These are phyloP conservation scores for Leccinum boreale DNA, from an alignment of 768 basidiomycete genomes.

Conservation along the genomic window DNA sequence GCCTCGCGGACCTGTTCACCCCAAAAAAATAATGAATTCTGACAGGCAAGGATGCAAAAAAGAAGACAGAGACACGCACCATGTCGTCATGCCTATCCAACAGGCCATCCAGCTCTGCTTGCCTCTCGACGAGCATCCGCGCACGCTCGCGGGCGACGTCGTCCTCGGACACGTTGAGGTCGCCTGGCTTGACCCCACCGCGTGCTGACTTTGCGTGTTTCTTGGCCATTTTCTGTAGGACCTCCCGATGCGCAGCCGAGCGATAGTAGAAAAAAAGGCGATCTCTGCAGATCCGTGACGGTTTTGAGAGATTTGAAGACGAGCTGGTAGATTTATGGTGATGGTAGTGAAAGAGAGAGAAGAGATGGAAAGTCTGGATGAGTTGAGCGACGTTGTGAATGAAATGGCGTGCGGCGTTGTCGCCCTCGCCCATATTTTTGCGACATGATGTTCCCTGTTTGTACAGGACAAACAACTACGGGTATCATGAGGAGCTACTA, in stretches of 20 bases:
- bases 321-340: neutral
- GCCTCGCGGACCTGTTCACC: slow-evolving; percentile 68
- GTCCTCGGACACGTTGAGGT: slow-evolving; percentile 14
- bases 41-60: neutral
- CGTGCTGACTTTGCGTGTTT: slow-evolving; percentile 13
- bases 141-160: slow-evolving; percentile 36
- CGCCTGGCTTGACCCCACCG: neutral
- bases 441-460: slow-evolving; percentile 37
- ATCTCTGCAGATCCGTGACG: slow-evolving; percentile 66
- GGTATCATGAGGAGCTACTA: neutral
- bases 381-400: slow-evolving; percentile 17
- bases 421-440: slow-evolving; percentile 31
- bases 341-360: slow-evolving; percentile 4
- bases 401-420: slow-evolving; percentile 4
- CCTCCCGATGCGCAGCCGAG: neutral
- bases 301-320: slow-evolving; percentile 63
- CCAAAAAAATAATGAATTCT: neutral
- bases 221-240: slow-evolving; percentile 19
- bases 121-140: slow-evolving; percentile 55
- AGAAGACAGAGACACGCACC: slow-evolving; percentile 46
- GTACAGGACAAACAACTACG: slow-evolving; percentile 27
- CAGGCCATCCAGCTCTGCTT: slow-evolving; percentile 55
- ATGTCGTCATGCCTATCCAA: slow-evolving; percentile 68
- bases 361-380: slow-evolving; percentile 9
- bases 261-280: slow-evolving; percentile 26